phyloP scores from a whole-genome alignment of 163 green algal genomes.

The Volvox carteri region DNA sequence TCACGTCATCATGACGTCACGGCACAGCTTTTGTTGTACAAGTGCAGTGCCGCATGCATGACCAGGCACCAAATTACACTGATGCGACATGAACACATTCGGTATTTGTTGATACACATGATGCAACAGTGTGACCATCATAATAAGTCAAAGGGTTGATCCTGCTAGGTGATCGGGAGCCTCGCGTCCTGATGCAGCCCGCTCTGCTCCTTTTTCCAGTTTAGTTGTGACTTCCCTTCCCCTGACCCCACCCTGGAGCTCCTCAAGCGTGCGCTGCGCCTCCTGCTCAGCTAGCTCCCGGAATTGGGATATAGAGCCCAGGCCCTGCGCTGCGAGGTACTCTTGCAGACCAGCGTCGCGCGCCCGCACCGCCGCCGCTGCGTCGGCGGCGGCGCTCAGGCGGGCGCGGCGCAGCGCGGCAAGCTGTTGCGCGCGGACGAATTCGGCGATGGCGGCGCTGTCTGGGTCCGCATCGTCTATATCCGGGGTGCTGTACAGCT shows the following conservation, averaged over 20 bases:
- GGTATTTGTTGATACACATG: no score
- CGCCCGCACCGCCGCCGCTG: neutral
- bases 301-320: conserved; percentile 27
- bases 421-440: neutral
- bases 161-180: no score
- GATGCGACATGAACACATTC: no score
- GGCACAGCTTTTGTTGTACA: no score
- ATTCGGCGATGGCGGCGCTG: conserved; percentile 11
- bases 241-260: conserved; percentile 13
- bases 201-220: no score
- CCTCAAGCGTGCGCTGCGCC: neutral
- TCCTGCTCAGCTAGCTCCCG: conserved; percentile 8
- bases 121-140: no score
- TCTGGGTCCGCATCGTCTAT: neutral
- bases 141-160: no score
- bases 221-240: no score
- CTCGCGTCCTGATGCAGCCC: no score
- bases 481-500: neutral
- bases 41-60: no score
- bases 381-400: neutral
- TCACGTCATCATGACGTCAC: no score
- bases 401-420: neutral
- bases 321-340: neutral
- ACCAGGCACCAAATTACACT: no score
- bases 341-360: neutral